Conservation (phyloP, 2,329 filamentous ascomycete genomes). For the Colletotrichum liriopes region DNA sequence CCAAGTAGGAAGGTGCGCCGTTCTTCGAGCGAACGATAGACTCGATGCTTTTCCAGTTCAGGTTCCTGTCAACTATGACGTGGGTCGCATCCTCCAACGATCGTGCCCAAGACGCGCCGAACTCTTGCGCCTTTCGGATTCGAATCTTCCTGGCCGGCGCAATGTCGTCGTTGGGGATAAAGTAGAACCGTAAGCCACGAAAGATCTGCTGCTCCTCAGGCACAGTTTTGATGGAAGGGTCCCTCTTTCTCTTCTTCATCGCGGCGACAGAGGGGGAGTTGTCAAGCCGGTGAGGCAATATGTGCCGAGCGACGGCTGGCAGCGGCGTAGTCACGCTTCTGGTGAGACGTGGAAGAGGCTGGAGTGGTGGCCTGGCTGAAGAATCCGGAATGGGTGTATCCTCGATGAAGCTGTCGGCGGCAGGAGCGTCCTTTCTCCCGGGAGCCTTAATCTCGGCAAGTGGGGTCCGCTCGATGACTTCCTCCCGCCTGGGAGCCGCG, state of each 20-base stretch:
- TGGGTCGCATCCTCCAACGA: conserved; percentile 78
- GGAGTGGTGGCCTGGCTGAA: conserved; percentile 39
- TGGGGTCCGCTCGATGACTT: conserved; percentile 48
- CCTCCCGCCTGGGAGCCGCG: conserved; percentile 19
- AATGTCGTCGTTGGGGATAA: conserved; percentile 86
- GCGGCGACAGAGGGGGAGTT: conserved; percentile 40
- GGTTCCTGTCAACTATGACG: conserved; percentile 81
- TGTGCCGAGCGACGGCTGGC: conserved; percentile 43
- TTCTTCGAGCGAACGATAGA: conserved; percentile 63
- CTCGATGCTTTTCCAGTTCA: conserved; percentile 76
- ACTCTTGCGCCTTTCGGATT: conserved; percentile 82
- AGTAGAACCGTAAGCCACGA: conserved; percentile 76
- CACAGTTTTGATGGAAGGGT: conserved; percentile 58
- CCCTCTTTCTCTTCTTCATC: conserved; percentile 64
- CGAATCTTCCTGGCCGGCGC: conserved; percentile 76
- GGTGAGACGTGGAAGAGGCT: conserved; percentile 19
- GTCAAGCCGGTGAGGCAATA: conserved; percentile 15
- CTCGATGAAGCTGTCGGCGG: conserved; percentile 47
- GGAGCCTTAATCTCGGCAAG: conserved; percentile 43
- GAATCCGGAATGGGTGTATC: conserved; percentile 52
- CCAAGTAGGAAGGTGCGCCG: conserved; percentile 50
- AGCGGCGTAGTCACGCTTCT: conserved; percentile 52
- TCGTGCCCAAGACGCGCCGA: conserved; percentile 81
- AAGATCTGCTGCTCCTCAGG: conserved; percentile 73
- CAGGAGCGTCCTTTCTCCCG: conserved; percentile 30